Percentiles rank a stretch among this genome's conserved stretches.
phyloP scores from a whole-genome alignment of 306 rosid genomes.

The Sechiopsis laciniata region DNA sequence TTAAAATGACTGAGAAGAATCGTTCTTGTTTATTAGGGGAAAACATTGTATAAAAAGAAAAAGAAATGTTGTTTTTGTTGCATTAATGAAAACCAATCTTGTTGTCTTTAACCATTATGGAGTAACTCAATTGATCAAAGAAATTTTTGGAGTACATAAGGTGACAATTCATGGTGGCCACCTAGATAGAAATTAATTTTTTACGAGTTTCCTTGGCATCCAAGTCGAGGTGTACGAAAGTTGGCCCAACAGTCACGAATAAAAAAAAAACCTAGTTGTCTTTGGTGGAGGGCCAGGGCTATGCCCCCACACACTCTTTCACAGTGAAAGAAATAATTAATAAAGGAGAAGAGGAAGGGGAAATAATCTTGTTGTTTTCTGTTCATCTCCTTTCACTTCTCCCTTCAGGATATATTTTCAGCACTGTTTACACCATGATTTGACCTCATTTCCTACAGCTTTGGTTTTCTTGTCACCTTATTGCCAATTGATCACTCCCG shows the following conservation, averaged over 20 bases:
- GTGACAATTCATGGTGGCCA: too few species aligned
- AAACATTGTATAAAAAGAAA: slow-evolving; percentile 7
- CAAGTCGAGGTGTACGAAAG: too few species aligned
- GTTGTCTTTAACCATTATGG: too few species aligned
- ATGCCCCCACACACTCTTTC: slow-evolving; percentile 32
- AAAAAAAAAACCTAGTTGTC: slow-evolving; percentile 50
- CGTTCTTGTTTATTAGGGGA: background rate
- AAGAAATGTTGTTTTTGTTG: slow-evolving; percentile 15
- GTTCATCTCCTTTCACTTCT: slow-evolving; percentile 34
- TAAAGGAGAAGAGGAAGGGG: background rate
- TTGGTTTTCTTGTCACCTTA: slow-evolving; percentile 36
- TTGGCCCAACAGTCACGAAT: too few species aligned
- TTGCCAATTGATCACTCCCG: slow-evolving; percentile 37
- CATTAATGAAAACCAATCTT: slow-evolving; percentile 34
- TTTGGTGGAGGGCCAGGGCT: slow-evolving; percentile 77
- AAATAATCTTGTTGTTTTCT: slow-evolving; percentile 37
- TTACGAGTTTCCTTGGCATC: too few species aligned
- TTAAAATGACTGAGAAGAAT: slow-evolving; percentile 14
- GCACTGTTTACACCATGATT: slow-evolving; percentile 47
- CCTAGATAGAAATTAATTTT: too few species aligned
- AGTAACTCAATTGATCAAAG: too few species aligned
- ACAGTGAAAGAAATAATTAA: slow-evolving; percentile 44
- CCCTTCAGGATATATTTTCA: slow-evolving; percentile 33
- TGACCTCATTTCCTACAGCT: slow-evolving; percentile 58
- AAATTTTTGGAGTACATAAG: too few species aligned